A percentile compares a stretch with the other conserved stretches of the same genome.
Evolutionary conservation across 176 grass and related monocot genomes (phyloP).

Genomic region (Cenchrus purpureus): DNA sequence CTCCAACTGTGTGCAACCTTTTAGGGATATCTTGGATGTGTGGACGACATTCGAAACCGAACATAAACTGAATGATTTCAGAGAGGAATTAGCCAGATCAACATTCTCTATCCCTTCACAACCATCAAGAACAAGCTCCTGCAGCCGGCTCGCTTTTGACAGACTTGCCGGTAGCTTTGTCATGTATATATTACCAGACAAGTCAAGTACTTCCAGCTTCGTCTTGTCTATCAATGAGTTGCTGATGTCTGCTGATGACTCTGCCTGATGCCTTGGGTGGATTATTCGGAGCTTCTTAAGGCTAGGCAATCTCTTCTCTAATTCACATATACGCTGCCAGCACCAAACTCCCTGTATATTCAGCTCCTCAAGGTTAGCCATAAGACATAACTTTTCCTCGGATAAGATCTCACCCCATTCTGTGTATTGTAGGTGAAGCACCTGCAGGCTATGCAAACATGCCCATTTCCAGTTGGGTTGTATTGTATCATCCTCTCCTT

Average conservation of each 20-base stretch:
- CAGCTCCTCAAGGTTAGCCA: neutral
- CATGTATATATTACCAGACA: neutral
- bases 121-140: neutral
- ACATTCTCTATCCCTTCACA: neutral
- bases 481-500: neutral
- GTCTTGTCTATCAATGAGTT: neutral
- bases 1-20: neutral
- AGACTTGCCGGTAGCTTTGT: neutral
- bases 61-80: neutral
- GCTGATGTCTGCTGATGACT: neutral
- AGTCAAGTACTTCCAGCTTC: constrained; percentile 2
- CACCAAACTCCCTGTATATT: neutral
- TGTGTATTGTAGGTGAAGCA: neutral
- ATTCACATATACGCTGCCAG: neutral
- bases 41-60: no score
- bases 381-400: neutral
- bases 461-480: neutral
- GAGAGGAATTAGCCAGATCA: no score
- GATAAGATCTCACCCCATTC: neutral
- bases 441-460: neutral
- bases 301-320: neutral
- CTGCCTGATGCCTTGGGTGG: neutral
- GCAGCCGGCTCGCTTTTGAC: neutral
- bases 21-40: neutral
- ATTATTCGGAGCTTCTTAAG: neutral